phyloP scores from a whole-genome alignment of 1,284 basidiomycete genomes.

The Sporisorium reilianum region DNA sequence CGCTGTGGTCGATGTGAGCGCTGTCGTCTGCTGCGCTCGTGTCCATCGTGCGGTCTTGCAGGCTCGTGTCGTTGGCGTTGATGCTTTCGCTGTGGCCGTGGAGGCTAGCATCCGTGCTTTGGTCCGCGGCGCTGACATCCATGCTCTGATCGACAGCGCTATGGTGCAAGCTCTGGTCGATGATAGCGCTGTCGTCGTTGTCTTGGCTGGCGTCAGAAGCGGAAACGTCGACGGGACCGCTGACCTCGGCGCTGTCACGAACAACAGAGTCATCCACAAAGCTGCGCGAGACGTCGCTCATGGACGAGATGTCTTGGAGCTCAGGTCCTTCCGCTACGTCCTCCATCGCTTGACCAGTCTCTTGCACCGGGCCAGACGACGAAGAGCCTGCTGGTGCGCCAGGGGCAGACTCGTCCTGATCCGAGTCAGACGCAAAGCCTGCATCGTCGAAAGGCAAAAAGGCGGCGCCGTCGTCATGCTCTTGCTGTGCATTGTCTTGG shows the following conservation, averaged over 20 bases:
- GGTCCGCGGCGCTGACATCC: constrained; percentile 3
- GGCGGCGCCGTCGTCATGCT: constrained; percentile 5
- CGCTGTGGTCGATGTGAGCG: constrained; percentile 1
- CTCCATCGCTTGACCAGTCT: background rate
- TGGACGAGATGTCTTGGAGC: constrained; percentile 13
- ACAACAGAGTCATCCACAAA: constrained; percentile 17
- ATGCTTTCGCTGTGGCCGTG: background rate
- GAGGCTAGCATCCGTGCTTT: too few relatives aligned
- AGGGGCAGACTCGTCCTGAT: constrained; percentile 16
- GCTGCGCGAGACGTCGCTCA: constrained; percentile 29
- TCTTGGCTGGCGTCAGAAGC: background rate
- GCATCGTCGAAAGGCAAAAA: constrained; percentile 23
- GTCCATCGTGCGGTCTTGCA: constrained; percentile 3
- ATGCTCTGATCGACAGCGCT: constrained; percentile 9
- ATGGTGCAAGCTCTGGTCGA: constrained; percentile 6
- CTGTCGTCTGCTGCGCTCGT: constrained; percentile 2
- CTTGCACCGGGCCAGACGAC: background rate
- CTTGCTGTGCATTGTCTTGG: background rate
- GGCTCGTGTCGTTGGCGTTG: too few relatives aligned
- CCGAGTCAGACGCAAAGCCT: constrained; percentile 36
- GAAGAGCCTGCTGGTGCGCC: background rate
- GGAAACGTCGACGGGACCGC: constrained; percentile 11
- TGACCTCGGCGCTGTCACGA: constrained; percentile 2
- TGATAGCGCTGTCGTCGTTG: constrained; percentile 15
- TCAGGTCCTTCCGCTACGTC: background rate